Percentiles rank a stretch among this genome's conserved stretches.
phyloP scores from a whole-genome alignment of 371 early-diverging fungal genomes.

The Mortierella sp. region DNA sequence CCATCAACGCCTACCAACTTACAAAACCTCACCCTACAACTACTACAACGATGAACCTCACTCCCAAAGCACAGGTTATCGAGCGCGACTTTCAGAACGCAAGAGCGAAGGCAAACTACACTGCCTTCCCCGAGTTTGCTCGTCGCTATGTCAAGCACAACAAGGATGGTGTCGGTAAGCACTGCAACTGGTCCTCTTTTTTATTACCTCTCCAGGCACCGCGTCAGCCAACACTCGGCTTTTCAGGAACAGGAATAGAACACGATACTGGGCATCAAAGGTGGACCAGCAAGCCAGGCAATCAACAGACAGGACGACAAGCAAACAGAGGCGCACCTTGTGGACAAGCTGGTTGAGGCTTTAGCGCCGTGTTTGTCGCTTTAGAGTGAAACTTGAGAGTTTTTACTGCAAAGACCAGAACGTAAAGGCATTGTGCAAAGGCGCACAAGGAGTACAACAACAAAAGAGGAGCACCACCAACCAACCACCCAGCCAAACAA shows the following conservation, averaged over 20 bases:
- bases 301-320: not conserved
- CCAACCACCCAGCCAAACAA: not conserved
- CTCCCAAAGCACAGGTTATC: constrained; percentile 44
- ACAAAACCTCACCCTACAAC: not conserved
- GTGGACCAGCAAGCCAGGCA: not conserved
- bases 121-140: constrained; percentile 72
- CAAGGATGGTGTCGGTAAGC: constrained; percentile 75
- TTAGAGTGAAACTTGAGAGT: constrained; percentile 23
- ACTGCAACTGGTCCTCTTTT: not conserved
- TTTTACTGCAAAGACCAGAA: not conserved
- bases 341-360: not conserved
- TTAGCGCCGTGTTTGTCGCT: constrained; percentile 19
- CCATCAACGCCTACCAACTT: not conserved
- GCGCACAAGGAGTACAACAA: constrained; percentile 15
- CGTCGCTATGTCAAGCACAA: constrained; percentile 76
- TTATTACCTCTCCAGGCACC: not conserved
- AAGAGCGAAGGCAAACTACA: constrained; percentile 54
- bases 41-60: constrained; percentile 19
- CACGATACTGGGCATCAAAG: not conserved
- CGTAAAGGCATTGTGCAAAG: not conserved
- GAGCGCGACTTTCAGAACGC: constrained; percentile 58
- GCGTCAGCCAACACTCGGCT: not conserved
- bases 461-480: not conserved
- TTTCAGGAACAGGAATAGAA: not conserved
- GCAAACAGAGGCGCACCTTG: not conserved